These are phyloP conservation scores for Malassezia japonica DNA, from an alignment of 1,284 basidiomycete genomes.

Conservation along the genomic window DNA sequence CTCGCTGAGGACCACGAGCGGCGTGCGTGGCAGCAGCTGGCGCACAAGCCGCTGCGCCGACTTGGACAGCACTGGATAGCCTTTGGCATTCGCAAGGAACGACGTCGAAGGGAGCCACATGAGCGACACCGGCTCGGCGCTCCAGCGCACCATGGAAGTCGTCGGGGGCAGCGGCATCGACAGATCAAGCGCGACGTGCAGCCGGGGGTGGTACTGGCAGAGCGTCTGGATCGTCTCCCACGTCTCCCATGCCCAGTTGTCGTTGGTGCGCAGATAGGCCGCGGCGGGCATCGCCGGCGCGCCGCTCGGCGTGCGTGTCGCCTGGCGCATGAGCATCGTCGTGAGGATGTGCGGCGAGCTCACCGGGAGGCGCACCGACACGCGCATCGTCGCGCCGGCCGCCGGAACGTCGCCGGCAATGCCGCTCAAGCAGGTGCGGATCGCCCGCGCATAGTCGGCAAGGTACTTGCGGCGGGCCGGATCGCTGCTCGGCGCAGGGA, in stretches of 20 bases:
- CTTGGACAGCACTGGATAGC: constrained; percentile 92
- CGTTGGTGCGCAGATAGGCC: constrained; percentile 65
- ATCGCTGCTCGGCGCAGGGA: constrained; percentile 75
- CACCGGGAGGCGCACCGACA: constrained; percentile 40
- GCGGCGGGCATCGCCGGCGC: constrained; percentile 49
- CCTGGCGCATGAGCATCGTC: constrained; percentile 28
- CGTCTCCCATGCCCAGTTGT: constrained; percentile 69
- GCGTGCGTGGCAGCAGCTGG: constrained; percentile 25
- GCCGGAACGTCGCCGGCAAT: constrained; percentile 31
- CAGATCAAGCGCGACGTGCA: constrained; percentile 73
- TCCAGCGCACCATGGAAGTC: constrained; percentile 69
- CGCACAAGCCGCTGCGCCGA: constrained; percentile 37
- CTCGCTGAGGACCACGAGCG: constrained; percentile 29
- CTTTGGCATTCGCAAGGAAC: constrained; percentile 91
- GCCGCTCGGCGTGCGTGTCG: constrained; percentile 17
- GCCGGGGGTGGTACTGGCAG: constrained; percentile 72
- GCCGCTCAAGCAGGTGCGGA: constrained; percentile 49
- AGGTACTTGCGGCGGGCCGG: constrained; percentile 58
- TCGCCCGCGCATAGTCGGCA: constrained; percentile 81
- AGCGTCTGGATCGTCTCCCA: constrained; percentile 87
- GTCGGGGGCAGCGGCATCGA: constrained; percentile 60
- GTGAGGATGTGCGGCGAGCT: constrained; percentile 30
- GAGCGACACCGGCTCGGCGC: constrained; percentile 77
- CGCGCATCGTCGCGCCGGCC: constrained; percentile 26
- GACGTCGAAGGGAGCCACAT: constrained; percentile 78